Conservation (phyloP, 257 asterid species). For the Solanum neorickii region DNA sequence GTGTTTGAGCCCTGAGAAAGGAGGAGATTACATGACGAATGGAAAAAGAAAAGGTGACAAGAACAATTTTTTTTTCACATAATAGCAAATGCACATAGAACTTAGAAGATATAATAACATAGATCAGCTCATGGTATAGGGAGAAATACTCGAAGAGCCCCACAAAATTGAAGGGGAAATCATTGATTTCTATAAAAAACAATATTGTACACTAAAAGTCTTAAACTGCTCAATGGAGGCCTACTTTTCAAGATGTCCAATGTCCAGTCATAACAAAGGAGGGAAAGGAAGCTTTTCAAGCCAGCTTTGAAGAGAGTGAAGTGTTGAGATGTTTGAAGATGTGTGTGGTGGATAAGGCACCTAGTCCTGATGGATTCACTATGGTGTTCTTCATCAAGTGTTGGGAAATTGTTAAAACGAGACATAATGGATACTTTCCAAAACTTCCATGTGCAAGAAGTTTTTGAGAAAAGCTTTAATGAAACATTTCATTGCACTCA, state of each 20-base stretch:
- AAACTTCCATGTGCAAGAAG: not conserved
- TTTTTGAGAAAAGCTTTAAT: not conserved
- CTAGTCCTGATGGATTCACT: not conserved
- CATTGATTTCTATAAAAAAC: not conserved
- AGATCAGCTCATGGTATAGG: not conserved
- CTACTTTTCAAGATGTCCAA: not conserved
- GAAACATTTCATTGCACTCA: not conserved
- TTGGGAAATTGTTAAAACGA: not conserved
- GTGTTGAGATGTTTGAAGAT: not conserved
- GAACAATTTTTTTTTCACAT: not conserved
- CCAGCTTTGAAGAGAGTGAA: not conserved
- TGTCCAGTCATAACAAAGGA: not conserved
- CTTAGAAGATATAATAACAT: not conserved
- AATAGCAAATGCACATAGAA: not conserved
- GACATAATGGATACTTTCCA: not conserved
- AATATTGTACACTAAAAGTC: not conserved
- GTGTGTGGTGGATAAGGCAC: not conserved
- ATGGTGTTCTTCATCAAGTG: not conserved
- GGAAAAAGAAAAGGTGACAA: not conserved
- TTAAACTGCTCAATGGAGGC: not conserved
- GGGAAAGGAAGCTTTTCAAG: not conserved
- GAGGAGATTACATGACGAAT: not conserved
- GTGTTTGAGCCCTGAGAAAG: not conserved
- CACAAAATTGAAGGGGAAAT: not conserved
- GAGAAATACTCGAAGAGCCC: not conserved